These are phyloP conservation scores for Physaria fendleri DNA, from an alignment of 345 rosid species.

Conservation along the genomic window DNA sequence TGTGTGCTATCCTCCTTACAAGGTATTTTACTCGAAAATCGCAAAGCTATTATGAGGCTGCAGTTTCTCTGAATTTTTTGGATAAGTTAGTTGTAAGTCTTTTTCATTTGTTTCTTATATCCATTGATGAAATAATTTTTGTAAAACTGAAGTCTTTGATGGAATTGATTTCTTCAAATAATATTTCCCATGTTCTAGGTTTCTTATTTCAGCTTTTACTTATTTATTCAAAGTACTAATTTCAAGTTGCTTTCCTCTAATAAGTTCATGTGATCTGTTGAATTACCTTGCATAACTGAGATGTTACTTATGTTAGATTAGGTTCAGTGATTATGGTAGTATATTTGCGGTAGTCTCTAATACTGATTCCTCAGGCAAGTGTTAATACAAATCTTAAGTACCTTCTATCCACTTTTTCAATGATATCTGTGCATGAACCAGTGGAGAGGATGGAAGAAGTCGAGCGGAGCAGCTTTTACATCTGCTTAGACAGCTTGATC, in stretches of 20 bases:
- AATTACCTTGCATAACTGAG: neutral
- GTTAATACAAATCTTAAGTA: neutral
- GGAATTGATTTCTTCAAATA: neutral
- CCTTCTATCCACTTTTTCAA: neutral
- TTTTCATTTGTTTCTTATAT: neutral
- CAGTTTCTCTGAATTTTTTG: conserved; percentile 1
- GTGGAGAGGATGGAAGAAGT: conserved; percentile 99
- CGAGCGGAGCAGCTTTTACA: conserved; percentile 95
- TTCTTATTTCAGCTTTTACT: conserved; percentile 3
- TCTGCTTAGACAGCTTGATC: conserved; percentile 85
- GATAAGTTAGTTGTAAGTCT: neutral
- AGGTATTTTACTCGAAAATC: conserved; percentile 47
- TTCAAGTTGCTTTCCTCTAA: neutral
- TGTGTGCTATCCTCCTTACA: conserved; percentile 94
- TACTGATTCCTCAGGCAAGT: neutral
- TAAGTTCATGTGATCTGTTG: neutral
- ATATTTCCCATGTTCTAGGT: neutral
- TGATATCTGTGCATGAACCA: conserved; percentile 32
- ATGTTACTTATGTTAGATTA: conserved; percentile 17
- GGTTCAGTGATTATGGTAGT: conserved; percentile 4
- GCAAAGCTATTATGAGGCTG: conserved; percentile 3
- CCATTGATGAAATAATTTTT: conserved; percentile 1
- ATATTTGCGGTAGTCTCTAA: neutral
- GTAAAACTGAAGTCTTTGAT: neutral
- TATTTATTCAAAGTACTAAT: neutral